These are phyloP conservation scores for Solanum stenotomum DNA, from an alignment of 257 asterid genomes.

Conservation along the genomic window DNA sequence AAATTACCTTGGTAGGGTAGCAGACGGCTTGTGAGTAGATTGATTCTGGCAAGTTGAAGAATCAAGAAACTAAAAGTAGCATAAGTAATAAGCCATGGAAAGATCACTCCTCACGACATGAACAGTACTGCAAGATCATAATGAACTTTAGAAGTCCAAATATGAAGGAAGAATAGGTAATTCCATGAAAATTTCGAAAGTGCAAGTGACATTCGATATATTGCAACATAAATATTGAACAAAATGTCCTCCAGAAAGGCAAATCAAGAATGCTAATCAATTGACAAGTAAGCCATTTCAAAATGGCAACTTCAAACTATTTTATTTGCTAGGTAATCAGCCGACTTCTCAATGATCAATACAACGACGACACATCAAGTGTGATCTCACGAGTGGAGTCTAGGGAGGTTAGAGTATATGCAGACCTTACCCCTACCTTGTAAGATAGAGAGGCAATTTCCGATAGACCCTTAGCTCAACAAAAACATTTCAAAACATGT, in stretches of 20 bases:
- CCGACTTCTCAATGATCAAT: neutral
- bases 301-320: neutral
- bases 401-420: neutral
- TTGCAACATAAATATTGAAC: neutral
- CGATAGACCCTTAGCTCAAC: neutral
- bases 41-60: neutral
- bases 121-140: neutral
- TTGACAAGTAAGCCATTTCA: neutral
- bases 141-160: neutral
- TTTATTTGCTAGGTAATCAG: neutral
- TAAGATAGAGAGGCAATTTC: neutral
- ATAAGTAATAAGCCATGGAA: neutral
- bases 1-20: neutral
- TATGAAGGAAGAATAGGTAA: neutral
- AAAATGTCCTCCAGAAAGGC: neutral
- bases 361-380: neutral
- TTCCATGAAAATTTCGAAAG: too few species aligned
- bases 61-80: neutral
- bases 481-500: neutral
- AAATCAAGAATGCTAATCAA: neutral
- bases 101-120: neutral
- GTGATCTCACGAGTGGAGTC: neutral
- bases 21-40: neutral
- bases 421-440: neutral
- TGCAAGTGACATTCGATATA: neutral